These are phyloP conservation scores for Candida insectorum DNA, from an alignment of 805 yeast genomes.

Conservation along the genomic window DNA sequence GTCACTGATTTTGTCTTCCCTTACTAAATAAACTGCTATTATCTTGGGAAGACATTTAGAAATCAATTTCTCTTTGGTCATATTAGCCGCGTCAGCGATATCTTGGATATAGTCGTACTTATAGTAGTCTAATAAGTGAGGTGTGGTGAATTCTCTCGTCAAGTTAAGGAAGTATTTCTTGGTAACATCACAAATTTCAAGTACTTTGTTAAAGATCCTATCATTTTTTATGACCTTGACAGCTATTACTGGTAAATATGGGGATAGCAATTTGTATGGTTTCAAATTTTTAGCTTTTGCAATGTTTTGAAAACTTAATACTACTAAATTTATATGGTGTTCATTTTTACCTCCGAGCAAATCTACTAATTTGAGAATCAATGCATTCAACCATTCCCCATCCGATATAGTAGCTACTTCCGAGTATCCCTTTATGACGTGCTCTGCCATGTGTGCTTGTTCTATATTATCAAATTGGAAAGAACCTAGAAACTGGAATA, in stretches of 20 bases:
- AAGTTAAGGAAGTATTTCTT: constrained; percentile 59
- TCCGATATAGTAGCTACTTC: constrained; percentile 58
- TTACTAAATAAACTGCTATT: constrained; percentile 55
- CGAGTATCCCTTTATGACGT: constrained; percentile 58
- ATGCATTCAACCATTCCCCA: constrained; percentile 66
- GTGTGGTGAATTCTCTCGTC: constrained; percentile 72
- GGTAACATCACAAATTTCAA: constrained; percentile 64
- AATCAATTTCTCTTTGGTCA: constrained; percentile 45
- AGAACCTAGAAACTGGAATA: constrained; percentile 37
- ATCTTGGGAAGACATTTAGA: constrained; percentile 48
- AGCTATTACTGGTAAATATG: constrained; percentile 72
- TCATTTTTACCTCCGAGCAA: constrained; percentile 62
- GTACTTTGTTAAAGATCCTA: constrained; percentile 53
- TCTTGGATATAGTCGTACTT: constrained; percentile 60
- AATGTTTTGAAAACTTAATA: constrained; percentile 56
- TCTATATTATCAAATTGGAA: constrained; percentile 31
- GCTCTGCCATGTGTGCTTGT: constrained; percentile 48
- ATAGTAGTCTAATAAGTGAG: constrained; percentile 66
- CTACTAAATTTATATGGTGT: constrained; percentile 66
- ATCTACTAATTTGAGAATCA: constrained; percentile 63
- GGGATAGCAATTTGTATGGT: constrained; percentile 77
- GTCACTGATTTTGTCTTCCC: constrained; percentile 47
- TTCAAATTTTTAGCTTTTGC: constrained; percentile 57
- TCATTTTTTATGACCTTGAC: constrained; percentile 60
- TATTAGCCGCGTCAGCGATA: constrained; percentile 53